Percentiles rank a stretch among this genome's conserved stretches.
These are phyloP conservation scores for Nigrospora oryzae DNA, from an alignment of 2,329 filamentous ascomycete genomes.

Conservation along the genomic window DNA sequence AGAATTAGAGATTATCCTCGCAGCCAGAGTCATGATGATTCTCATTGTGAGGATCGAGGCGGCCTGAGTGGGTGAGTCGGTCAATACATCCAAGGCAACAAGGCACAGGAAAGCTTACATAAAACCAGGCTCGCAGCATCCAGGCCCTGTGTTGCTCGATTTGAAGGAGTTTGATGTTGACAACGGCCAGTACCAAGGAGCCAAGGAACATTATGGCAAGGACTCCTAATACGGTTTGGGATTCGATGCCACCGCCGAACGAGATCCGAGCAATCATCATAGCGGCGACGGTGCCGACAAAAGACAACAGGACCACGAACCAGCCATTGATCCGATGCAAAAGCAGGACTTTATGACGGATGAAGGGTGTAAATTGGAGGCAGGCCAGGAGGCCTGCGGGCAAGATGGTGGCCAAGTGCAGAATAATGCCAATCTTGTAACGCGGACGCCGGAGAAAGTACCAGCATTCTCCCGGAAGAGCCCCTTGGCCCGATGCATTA, in stretches of 20 bases:
- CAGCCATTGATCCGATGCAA: conserved; percentile 56
- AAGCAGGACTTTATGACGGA: conserved; percentile 37
- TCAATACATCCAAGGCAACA: not conserved
- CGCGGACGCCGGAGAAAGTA: conserved; percentile 19
- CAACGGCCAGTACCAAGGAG: conserved; percentile 36
- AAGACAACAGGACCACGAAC: conserved; percentile 36
- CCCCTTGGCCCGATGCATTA: conserved; percentile 8
- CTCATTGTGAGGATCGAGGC: conserved; percentile 43
- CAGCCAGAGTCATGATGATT: conserved; percentile 34
- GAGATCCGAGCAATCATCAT: conserved; percentile 42
- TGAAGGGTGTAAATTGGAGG: conserved; percentile 38
- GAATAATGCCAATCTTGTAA: conserved; percentile 30
- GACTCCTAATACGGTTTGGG: conserved; percentile 33
- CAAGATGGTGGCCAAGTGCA: conserved; percentile 37
- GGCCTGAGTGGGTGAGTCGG: conserved; percentile 20
- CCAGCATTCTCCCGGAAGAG: conserved; percentile 31
- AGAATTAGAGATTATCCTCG: conserved; percentile 24
- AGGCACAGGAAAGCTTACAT: conserved; percentile 18
- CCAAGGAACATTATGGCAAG: conserved; percentile 34
- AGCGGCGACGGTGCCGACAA: conserved; percentile 36
- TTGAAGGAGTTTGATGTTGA: conserved; percentile 51
- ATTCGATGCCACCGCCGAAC: conserved; percentile 43
- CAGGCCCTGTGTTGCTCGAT: conserved; percentile 55
- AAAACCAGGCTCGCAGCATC: conserved; percentile 49
- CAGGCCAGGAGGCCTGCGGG: conserved; percentile 33